phyloP scores from a whole-genome alignment of 2,329 filamentous ascomycete species.

The Pestalotiopsis sp. region DNA sequence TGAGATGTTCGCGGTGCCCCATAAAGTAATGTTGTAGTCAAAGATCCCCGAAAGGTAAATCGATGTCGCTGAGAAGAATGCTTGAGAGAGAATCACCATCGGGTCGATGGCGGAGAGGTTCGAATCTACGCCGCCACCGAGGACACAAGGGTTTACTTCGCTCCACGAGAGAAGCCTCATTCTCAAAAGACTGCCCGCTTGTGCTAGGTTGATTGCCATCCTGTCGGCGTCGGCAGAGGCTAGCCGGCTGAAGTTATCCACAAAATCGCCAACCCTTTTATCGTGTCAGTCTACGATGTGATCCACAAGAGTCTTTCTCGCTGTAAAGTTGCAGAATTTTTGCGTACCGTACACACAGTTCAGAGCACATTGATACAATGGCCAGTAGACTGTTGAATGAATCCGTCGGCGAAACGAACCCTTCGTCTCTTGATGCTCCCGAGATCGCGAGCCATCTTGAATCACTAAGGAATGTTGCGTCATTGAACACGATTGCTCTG shows the following conservation, averaged over 20 bases:
- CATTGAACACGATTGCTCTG: conserved; percentile 9
- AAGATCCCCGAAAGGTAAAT: conserved; percentile 15
- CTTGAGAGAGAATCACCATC: background rate
- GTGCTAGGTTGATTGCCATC: background rate
- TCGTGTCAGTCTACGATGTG: background rate
- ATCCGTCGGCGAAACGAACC: background rate
- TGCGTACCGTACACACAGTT: conserved; percentile 11
- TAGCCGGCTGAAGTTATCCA: background rate
- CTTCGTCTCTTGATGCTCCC: no score
- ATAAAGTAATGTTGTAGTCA: conserved; percentile 10
- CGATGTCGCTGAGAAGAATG: conserved; percentile 9
- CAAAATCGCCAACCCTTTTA: background rate
- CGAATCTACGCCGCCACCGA: background rate
- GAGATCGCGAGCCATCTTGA: conserved; percentile 3
- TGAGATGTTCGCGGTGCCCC: background rate
- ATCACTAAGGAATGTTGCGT: conserved; percentile 5
- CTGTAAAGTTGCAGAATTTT: background rate
- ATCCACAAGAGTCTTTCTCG: background rate
- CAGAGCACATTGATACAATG: conserved; percentile 10
- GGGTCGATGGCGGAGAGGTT: background rate
- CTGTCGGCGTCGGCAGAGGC: background rate
- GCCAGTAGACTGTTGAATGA: background rate
- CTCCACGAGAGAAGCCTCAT: background rate
- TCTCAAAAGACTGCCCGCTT: conserved; percentile 3
- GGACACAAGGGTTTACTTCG: background rate